Percentiles rank a stretch among this genome's conserved stretches.
Conservation (phyloP, 495 filamentous ascomycete genomes). For the Neohortaea acidophila region DNA sequence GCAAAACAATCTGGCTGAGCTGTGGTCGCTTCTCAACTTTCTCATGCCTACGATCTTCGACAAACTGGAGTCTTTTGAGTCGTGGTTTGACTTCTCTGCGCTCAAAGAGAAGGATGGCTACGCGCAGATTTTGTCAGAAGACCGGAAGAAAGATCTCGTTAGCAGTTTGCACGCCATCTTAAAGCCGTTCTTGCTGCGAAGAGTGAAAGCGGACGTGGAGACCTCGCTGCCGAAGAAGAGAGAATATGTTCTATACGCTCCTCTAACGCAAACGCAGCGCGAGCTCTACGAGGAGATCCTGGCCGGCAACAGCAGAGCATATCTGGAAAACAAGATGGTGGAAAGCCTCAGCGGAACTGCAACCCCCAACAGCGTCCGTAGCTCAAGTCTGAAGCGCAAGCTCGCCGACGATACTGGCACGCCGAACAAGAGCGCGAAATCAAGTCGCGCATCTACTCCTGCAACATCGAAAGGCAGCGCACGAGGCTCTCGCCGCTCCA, state of each 20-base stretch:
- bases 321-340: constrained; percentile 70
- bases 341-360: constrained; percentile 36
- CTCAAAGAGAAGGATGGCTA: constrained; percentile 59
- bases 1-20: constrained; percentile 87
- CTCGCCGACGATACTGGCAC: constrained; percentile 24
- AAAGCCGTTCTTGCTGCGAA: constrained; percentile 75
- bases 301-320: constrained; percentile 60
- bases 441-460: constrained; percentile 57
- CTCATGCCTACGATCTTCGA: constrained; percentile 83
- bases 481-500: constrained; percentile 34
- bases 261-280: constrained; percentile 71
- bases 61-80: constrained; percentile 75
- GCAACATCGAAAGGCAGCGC: constrained; percentile 32
- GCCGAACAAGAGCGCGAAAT: constrained; percentile 57
- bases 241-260: constrained; percentile 88
- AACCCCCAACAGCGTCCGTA: constrained; percentile 18
- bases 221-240: constrained; percentile 81
- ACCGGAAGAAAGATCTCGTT: constrained; percentile 68
- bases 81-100: constrained; percentile 91
- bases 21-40: constrained; percentile 93
- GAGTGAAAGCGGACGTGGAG: constrained; percentile 88
- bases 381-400: constrained; percentile 42
- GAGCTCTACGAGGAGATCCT: constrained; percentile 79
- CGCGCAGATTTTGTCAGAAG: constrained; percentile 55
- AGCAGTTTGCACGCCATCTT: constrained; percentile 81